phyloP scores from a whole-genome alignment of 352 stramenopile species.

The Blastocystis sp. region DNA sequence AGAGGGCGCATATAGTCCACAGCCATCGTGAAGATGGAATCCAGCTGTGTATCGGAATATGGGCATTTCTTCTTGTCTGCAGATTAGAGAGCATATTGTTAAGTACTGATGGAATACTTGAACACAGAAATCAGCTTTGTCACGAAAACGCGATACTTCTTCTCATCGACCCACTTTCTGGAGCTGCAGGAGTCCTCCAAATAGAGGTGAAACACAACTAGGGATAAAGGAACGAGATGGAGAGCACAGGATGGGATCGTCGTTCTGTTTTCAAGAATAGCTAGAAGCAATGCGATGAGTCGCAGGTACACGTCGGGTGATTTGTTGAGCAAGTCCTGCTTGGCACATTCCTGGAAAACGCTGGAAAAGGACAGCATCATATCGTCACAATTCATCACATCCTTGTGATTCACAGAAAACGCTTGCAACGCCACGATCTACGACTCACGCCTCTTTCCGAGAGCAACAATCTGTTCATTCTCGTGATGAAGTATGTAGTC shows the following conservation, averaged over 20 bases:
- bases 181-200: constrained; percentile 41
- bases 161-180: constrained; percentile 52
- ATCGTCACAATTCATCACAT: not conserved
- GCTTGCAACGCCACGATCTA: not conserved
- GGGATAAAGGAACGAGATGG: not conserved
- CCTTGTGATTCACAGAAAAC: not conserved
- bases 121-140: constrained; percentile 48
- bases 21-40: not conserved
- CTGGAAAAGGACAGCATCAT: not conserved
- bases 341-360: not conserved
- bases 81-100: not conserved
- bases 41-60: constrained; percentile 31
- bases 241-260: not conserved
- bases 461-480: not conserved
- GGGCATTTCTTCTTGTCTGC: not conserved
- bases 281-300: not conserved
- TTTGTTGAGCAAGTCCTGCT: not conserved
- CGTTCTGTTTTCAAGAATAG: not conserved
- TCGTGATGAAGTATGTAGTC: not conserved
- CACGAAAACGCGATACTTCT: constrained; percentile 47
- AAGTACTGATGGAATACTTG: constrained; percentile 15
- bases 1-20: constrained; percentile 33
- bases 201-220: constrained; percentile 52
- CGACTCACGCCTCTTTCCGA: not conserved
- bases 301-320: not conserved